These are phyloP conservation scores for Neoscytalidium dimidiatum DNA, from an alignment of 2,329 filamentous ascomycete species.

Conservation along the genomic window DNA sequence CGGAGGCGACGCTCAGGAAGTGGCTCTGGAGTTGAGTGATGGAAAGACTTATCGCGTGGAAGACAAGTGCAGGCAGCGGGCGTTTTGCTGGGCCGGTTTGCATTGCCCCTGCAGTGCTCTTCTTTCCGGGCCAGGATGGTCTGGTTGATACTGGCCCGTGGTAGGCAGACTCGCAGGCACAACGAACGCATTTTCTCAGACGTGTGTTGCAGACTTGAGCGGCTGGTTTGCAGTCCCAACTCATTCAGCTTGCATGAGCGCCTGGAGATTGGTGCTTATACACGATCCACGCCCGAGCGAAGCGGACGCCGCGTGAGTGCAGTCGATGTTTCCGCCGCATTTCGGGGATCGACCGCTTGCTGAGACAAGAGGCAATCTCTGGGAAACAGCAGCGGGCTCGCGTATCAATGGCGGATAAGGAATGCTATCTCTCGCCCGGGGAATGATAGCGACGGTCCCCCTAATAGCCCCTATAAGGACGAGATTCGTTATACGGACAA, in stretches of 20 bases:
- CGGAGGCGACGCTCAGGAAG: no score
- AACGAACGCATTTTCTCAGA: background rate
- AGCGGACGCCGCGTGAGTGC: background rate
- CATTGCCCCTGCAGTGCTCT: background rate
- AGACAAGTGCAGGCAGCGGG: no score
- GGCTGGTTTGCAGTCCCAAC: background rate
- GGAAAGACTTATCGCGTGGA: no score
- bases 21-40: no score
- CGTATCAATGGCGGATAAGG: background rate
- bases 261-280: background rate
- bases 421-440: conserved; percentile 8
- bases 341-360: background rate
- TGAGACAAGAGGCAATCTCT: background rate
- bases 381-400: background rate
- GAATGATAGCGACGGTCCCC: background rate
- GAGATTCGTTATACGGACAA: background rate
- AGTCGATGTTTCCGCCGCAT: background rate
- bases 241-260: background rate
- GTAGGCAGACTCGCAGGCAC: background rate
- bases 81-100: no score
- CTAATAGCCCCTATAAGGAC: conserved; percentile 4
- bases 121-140: background rate
- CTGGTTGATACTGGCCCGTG: background rate
- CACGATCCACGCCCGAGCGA: background rate
- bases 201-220: no score